Evolutionary conservation across 2,329 filamentous ascomycete species (phyloP), one percentile per base, ranked within the genome.

Genomic region (Monilinia fructicola): DNA sequence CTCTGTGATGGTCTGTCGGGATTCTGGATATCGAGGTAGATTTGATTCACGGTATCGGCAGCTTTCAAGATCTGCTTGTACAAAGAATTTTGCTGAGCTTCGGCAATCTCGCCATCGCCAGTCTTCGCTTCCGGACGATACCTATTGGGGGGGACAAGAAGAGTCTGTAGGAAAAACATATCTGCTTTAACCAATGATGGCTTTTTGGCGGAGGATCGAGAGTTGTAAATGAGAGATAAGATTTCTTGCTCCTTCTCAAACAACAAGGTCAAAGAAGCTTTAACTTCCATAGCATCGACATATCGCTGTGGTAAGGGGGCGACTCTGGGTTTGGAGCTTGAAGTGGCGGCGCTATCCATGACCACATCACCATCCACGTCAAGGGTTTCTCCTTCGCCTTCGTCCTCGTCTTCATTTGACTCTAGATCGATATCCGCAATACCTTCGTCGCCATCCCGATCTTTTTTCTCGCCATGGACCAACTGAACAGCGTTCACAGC

Each of bases 121-220:
- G 91, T 93, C 68, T 87, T 85, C 12, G 93, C 92, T 76, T 96
- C 92, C 16, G 95, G 93, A 52, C 95, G 88, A 77, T 90, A 99
- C 73, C 89, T 90, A 77, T 97, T 99, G 2, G 95, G 95, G 2
- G 96, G 93, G 0, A 99, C 92, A 18, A 98, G 82, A 63, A 99
- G 81, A 46, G 88, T 89, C 66, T 90, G 88, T 66, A 98, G 83
- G 79, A 99, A 99, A 79, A 99, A 98, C 88, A 98, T 97, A 71
- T 97, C 91, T 1, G 92, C 86, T 2, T 82, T 87, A n/a, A 92
- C 81, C 23, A 80, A 80, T 9, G 79, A 79, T 48, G 82, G 79
- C 66, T 83, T 85, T 75, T 86, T 88, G 5, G 83, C 81, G n/a
- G 77, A 67, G 31, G 73, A 75, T 67, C 90, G 88, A 23, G 91